Base-by-base conservation (phyloP, 2,329 filamentous ascomycete species). In the Cordyceps cateniannulata region DNA sequence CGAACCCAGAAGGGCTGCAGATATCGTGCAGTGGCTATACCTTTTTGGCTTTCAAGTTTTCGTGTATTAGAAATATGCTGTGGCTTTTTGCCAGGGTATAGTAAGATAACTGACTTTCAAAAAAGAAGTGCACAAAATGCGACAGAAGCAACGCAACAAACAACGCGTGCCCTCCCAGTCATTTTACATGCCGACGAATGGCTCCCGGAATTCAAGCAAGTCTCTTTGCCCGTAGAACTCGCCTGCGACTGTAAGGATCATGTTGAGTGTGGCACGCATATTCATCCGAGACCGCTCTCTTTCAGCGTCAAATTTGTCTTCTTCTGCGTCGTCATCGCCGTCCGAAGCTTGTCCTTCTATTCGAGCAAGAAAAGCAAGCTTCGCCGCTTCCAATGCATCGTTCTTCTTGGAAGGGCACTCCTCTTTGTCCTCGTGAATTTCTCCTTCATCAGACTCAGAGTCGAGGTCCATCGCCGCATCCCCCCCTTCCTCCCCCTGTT, bases 201-300 rank as follows among this genome's bases (percentile, higher is more conserved):
- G 82, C 63, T 88, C 83, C 62, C 91, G 83, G 63, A 87, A 89
- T 67, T 89, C 85, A 53, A 97, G 81, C 64, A 97, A 75, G 73
- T 98, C 93, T 65, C 88, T 82, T 75, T 98, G 93, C 1, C 93
- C 92, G 74, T 93, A 98, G 65, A 90, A 85, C 74, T 96, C 92
- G 67, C 91, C 93, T 52, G 89, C 87, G 40, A 97, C 82, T 0
- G 90, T 95, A 66, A 97, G 78, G 58, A 97, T 90, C 91, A 96
- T 96, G 74, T 96, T 93, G 38, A 97, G 79, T 45, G 91, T 92
- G n/a, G 86, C 88, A 29, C 83, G 79, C 77, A 79, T 80, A 70
- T 81, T 84, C 67, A 77, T 73, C 44, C 74, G 75, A 44, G 71
- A 71, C n/a, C 77, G 71, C 40, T 68, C 65, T 62, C 66, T 66